These are phyloP conservation scores for Calonectria pauciramosa DNA, from an alignment of 2,329 filamentous ascomycete species.

Conservation along the genomic window DNA sequence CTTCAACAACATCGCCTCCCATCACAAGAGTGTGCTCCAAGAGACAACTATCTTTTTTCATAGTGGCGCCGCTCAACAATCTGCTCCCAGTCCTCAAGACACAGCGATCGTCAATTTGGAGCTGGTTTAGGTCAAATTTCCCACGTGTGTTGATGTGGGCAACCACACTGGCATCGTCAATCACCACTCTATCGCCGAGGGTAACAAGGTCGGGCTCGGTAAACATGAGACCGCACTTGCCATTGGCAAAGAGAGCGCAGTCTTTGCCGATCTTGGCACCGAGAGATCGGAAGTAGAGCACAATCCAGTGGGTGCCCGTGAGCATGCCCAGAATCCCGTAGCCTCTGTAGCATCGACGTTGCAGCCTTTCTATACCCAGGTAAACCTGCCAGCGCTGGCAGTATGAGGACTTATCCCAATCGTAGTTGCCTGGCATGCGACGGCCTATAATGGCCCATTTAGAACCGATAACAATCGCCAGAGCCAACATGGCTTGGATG, in stretches of 20 bases:
- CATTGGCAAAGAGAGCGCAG: slow-evolving; percentile 68
- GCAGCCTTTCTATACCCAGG: slow-evolving; percentile 64
- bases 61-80: slow-evolving; percentile 65
- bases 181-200: slow-evolving; percentile 64
- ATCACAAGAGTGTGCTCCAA: slow-evolving; percentile 71
- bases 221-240: slow-evolving; percentile 65
- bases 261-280: slow-evolving; percentile 68
- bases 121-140: slow-evolving; percentile 67
- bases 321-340: slow-evolving; percentile 66
- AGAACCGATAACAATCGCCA: slow-evolving; percentile 58
- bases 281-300: slow-evolving; percentile 66
- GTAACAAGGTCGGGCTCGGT: slow-evolving; percentile 70
- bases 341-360: slow-evolving; percentile 63
- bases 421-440: slow-evolving; percentile 65
- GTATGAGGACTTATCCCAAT: slow-evolving; percentile 70
- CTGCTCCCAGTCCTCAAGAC: slow-evolving; percentile 66
- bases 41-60: slow-evolving; percentile 66
- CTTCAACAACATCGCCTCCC: slow-evolving; percentile 68
- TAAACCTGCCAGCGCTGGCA: slow-evolving; percentile 72
- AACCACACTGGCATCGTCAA: slow-evolving; percentile 70
- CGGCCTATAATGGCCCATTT: slow-evolving; percentile 68
- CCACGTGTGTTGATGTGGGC: slow-evolving; percentile 70
- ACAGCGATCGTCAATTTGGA: slow-evolving; percentile 64
- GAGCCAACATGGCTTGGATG: slow-evolving; percentile 57
- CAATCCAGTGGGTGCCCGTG: slow-evolving; percentile 66